Evolutionary conservation across 2,329 filamentous ascomycete genomes (phyloP).

Genomic region (Claviceps sp.): DNA sequence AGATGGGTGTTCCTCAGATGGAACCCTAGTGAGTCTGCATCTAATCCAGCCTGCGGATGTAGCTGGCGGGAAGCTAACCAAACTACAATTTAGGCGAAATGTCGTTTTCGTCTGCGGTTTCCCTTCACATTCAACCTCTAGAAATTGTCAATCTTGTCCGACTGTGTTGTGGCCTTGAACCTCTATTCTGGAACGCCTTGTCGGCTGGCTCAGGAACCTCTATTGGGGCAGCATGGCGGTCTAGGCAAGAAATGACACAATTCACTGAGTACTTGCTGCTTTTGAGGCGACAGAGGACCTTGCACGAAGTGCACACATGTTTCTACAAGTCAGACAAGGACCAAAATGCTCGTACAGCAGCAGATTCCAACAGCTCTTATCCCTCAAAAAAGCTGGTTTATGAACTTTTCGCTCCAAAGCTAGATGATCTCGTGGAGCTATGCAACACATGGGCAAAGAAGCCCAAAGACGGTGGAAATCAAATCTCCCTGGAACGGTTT

Average conservation of each 20-base stretch:
- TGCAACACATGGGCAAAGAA: conserved; percentile 34
- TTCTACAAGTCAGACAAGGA: conserved; percentile 2
- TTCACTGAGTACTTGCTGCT: conserved; percentile 43
- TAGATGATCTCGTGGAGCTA: conserved; percentile 34
- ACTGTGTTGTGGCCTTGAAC: conserved; percentile 46
- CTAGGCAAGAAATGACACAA: conserved; percentile 27
- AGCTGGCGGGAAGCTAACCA: neutral
- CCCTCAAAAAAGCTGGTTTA: conserved; percentile 36
- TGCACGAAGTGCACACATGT: neutral
- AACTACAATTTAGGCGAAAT: conserved; percentile 42
- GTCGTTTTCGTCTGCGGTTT: conserved; percentile 50
- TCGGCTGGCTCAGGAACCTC: conserved; percentile 31
- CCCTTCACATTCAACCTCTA: conserved; percentile 47
- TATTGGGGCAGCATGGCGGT: conserved; percentile 34
- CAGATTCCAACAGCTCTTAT: conserved; percentile 20
- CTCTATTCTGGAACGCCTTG: conserved; percentile 17
- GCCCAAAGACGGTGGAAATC: conserved; percentile 30
- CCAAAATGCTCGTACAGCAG: conserved; percentile 10
- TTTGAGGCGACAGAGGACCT: conserved; percentile 21
- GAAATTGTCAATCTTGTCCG: conserved; percentile 58
- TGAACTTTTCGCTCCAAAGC: conserved; percentile 39
- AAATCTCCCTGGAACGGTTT: conserved; percentile 38
- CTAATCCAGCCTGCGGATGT: neutral
- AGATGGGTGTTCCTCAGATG: conserved; percentile 74
- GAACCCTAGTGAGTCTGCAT: conserved; percentile 52